Conservation (phyloP, 192 early-diverging fungal species). For the Rhizophagus clarus region DNA sequence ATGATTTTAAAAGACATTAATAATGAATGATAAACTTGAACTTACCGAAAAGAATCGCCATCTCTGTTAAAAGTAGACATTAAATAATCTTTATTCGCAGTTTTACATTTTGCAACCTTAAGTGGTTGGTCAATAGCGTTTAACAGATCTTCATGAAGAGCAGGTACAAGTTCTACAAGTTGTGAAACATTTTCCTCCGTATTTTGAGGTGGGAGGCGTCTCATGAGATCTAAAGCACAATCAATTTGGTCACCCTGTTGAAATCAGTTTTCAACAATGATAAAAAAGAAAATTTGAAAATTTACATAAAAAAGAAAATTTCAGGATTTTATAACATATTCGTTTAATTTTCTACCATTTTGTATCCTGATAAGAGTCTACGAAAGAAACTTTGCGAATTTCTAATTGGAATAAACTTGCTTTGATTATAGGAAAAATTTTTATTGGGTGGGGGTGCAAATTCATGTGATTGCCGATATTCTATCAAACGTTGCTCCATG, state of each 20-base stretch:
- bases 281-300: not conserved
- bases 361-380: not conserved
- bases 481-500: conserved; percentile 2
- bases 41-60: conserved; percentile 85
- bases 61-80: conserved; percentile 97
- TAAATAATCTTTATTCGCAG: conserved; percentile 81
- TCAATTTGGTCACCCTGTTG: conserved; percentile 63
- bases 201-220: conserved; percentile 92
- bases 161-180: conserved; percentile 80
- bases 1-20: too few species aligned
- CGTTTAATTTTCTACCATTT: conserved; percentile 22
- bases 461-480: conserved; percentile 26
- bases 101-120: conserved; percentile 67
- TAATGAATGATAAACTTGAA: too few species aligned
- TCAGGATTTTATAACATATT: not conserved
- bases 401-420: not conserved
- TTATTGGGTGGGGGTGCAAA: conserved; percentile 28
- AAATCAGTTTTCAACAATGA: not conserved
- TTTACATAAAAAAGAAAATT: not conserved
- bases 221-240: conserved; percentile 96
- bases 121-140: conserved; percentile 93
- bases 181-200: conserved; percentile 84
- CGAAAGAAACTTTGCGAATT: conserved; percentile 15
- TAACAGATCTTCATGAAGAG: conserved; percentile 88
- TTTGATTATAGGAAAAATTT: conserved; percentile 14